Conservation (phyloP, 805 yeast species). For the Wickerhamomyces chaumierensis region DNA sequence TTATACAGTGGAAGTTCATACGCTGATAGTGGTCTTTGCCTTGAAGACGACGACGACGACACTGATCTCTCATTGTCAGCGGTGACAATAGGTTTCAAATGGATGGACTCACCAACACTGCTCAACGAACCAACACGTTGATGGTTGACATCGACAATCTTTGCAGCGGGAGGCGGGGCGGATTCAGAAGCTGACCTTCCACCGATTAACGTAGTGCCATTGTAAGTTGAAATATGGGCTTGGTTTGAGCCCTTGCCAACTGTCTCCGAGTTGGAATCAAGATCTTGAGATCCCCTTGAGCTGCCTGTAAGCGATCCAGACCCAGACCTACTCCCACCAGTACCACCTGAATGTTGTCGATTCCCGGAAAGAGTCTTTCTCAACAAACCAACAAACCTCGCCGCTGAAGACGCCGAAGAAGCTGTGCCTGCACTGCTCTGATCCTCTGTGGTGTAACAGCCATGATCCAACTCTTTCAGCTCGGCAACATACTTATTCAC, state of each 20-base stretch:
- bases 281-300: constrained; percentile 1
- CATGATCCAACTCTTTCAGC: constrained; percentile 28
- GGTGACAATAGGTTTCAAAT: constrained; percentile 19
- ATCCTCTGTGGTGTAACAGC: constrained; percentile 10
- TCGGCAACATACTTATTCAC: constrained; percentile 29
- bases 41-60: neutral
- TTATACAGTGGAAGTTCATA: constrained; percentile 23
- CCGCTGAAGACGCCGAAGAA: constrained; percentile 39
- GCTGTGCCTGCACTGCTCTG: no score
- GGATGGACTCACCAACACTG: constrained; percentile 16
- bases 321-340: no score
- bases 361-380: constrained; percentile 28
- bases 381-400: constrained; percentile 43
- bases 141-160: neutral
- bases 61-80: constrained; percentile 1
- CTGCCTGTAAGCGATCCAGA: no score
- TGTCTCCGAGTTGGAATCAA: constrained; percentile 7
- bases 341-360: constrained; percentile 11
- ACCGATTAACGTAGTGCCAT: constrained; percentile 3
- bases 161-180: constrained; percentile 1
- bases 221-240: no score
- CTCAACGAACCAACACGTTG: neutral
- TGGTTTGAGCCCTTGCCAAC: constrained; percentile 7
- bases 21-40: constrained; percentile 25
- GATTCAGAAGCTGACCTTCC: constrained; percentile 21